phyloP scores from a whole-genome alignment of 2,329 filamentous ascomycete species.

The Diaporthe sp. region DNA sequence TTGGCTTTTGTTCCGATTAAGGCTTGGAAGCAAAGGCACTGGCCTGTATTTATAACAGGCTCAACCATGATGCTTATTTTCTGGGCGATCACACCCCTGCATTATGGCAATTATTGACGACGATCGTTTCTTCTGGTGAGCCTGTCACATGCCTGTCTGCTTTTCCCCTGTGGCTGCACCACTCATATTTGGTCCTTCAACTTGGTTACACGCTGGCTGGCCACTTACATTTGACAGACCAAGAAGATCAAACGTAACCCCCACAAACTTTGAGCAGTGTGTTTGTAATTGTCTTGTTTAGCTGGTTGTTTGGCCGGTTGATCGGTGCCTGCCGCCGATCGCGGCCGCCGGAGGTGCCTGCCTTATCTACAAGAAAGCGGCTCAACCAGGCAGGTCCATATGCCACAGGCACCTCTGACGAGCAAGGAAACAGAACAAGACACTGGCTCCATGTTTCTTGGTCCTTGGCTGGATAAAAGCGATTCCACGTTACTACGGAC shows the following conservation, averaged over 20 bases:
- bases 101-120: slow-evolving; percentile 39
- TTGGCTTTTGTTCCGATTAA: slow-evolving; percentile 45
- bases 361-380: background rate
- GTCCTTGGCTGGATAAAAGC: background rate
- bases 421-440: background rate
- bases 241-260: background rate
- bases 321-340: background rate
- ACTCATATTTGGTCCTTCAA: background rate
- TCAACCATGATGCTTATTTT: slow-evolving; percentile 61
- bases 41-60: slow-evolving; percentile 61
- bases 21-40: slow-evolving; percentile 56
- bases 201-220: background rate
- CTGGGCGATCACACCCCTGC: slow-evolving; percentile 64
- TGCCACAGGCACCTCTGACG: background rate
- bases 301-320: background rate
- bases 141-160: no score
- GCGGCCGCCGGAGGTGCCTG: background rate
- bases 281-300: background rate
- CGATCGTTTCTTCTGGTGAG: no score
- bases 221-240: background rate
- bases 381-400: background rate
- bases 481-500: background rate
- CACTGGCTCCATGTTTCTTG: background rate
- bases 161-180: background rate
- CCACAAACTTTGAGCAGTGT: background rate